A percentile compares a stretch with the other conserved stretches of the same genome.
phyloP scores from a whole-genome alignment of 257 asterid species.

The Coffea eugenioides region DNA sequence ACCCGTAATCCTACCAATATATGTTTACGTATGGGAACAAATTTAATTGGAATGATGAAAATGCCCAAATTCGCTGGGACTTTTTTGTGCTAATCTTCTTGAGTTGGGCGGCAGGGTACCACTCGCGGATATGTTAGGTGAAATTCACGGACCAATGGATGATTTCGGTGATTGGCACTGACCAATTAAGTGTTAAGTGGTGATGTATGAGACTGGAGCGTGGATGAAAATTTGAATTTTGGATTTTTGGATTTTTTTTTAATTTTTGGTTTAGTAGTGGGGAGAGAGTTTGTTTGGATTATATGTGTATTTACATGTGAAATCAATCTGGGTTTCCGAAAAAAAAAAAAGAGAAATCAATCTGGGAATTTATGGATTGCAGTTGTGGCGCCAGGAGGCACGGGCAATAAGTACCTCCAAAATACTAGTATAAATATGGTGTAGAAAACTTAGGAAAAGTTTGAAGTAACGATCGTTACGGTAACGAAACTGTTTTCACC shows the following conservation, averaged over 20 bases:
- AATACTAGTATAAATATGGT: too few relatives aligned
- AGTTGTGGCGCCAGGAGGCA: neutral
- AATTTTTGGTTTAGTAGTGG: too few relatives aligned
- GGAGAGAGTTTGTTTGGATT: neutral
- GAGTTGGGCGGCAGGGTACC: neutral
- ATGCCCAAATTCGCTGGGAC: neutral
- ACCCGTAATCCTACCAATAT: neutral
- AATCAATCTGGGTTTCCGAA: neutral
- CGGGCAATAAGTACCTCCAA: too few relatives aligned
- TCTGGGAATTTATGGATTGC: neutral
- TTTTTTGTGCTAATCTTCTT: neutral
- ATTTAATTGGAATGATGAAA: neutral
- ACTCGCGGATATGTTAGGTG: neutral
- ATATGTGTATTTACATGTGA: neutral
- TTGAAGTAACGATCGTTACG: too few relatives aligned
- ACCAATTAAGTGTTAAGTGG: constrained; percentile 3
- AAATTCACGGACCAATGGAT: constrained; percentile 13
- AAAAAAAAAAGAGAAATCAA: too few relatives aligned
- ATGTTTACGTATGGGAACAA: neutral
- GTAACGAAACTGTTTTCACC: too few relatives aligned
- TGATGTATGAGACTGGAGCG: neutral
- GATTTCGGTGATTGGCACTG: neutral
- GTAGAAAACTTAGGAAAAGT: too few relatives aligned
- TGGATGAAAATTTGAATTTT: neutral
- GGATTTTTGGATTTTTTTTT: neutral